phyloP scores from a whole-genome alignment of 306 rosid species.

The Herpetospermum pedunculosum region DNA sequence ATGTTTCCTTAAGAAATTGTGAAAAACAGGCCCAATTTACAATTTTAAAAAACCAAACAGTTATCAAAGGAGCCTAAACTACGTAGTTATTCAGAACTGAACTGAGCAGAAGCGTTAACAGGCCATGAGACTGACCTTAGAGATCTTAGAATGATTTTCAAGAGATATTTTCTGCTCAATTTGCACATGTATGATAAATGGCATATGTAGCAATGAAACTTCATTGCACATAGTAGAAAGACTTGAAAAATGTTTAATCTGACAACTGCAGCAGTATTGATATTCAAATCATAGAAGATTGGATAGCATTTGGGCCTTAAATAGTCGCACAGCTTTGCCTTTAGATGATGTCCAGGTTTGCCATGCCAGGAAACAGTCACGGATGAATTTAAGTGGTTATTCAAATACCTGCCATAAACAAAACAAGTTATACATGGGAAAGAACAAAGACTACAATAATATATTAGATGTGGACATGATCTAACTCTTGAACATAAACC shows the following conservation, averaged over 20 bases:
- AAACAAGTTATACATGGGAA: slow-evolving; percentile 17
- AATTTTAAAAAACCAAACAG: too few species aligned
- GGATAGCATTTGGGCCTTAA: slow-evolving; percentile 85
- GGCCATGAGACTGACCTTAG: slow-evolving; percentile 36
- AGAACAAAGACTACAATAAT: neutral
- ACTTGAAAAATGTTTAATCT: slow-evolving; percentile 63
- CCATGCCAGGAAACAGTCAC: slow-evolving; percentile 70
- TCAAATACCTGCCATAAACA: slow-evolving; percentile 51
- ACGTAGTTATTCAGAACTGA: neutral
- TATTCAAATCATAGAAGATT: slow-evolving; percentile 67
- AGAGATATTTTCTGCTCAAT: slow-evolving; percentile 21
- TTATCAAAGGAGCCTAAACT: too few species aligned
- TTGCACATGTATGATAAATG: slow-evolving; percentile 55
- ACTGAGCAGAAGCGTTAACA: neutral
- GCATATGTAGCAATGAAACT: slow-evolving; percentile 60
- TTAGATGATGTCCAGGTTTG: slow-evolving; percentile 39
- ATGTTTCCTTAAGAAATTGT: too few species aligned
- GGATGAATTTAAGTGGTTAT: slow-evolving; percentile 51
- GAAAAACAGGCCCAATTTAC: too few species aligned
- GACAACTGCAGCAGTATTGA: slow-evolving; percentile 74
- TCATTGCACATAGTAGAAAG: slow-evolving; percentile 74
- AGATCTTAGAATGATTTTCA: slow-evolving; percentile 34
- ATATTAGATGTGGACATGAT: neutral
- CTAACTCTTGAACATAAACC: neutral
- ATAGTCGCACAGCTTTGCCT: slow-evolving; percentile 45